A percentile compares a stretch with the other conserved stretches of the same genome.
Conservation (phyloP, 2,329 filamentous ascomycete species). For the Cladosporium oxysporum region DNA sequence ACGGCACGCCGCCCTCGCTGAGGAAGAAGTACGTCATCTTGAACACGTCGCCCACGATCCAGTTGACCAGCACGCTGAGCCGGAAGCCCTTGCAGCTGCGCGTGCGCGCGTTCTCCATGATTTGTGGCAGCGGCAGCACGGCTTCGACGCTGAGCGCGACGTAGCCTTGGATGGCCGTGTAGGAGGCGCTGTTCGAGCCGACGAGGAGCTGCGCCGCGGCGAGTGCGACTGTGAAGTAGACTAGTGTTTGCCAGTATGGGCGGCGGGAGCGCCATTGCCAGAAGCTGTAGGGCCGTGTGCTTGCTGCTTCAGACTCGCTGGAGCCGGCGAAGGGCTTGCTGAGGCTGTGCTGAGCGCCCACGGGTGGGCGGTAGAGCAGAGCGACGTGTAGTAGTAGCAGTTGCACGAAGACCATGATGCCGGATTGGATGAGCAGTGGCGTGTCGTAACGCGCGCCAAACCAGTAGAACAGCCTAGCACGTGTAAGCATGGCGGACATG, state of each 20-base stretch:
- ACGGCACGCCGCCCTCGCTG: slow-evolving; percentile 67
- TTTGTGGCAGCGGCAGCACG: slow-evolving; percentile 77
- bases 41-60: slow-evolving; percentile 78
- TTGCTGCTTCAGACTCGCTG: slow-evolving; percentile 42
- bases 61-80: slow-evolving; percentile 72
- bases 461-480: slow-evolving; percentile 64
- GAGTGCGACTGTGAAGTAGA: slow-evolving; percentile 65
- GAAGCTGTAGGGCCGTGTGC: slow-evolving; percentile 70
- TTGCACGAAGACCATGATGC: slow-evolving; percentile 62
- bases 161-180: slow-evolving; percentile 69
- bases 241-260: slow-evolving; percentile 78
- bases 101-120: slow-evolving; percentile 67
- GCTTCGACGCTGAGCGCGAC: slow-evolving; percentile 78
- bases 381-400: slow-evolving; percentile 62
- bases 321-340: slow-evolving; percentile 63
- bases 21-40: slow-evolving; percentile 80
- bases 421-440: slow-evolving; percentile 60
- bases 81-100: slow-evolving; percentile 75
- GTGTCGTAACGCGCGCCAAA: slow-evolving; percentile 62
- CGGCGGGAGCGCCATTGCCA: slow-evolving; percentile 78
- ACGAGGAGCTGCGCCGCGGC: slow-evolving; percentile 68
- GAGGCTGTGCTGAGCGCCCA: slow-evolving; percentile 34
- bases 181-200: slow-evolving; percentile 58
- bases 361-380: slow-evolving; percentile 55
- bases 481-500: neutral